phyloP scores from a whole-genome alignment of 2,329 filamentous ascomycete genomes.

The Amauroascus verrucosus region DNA sequence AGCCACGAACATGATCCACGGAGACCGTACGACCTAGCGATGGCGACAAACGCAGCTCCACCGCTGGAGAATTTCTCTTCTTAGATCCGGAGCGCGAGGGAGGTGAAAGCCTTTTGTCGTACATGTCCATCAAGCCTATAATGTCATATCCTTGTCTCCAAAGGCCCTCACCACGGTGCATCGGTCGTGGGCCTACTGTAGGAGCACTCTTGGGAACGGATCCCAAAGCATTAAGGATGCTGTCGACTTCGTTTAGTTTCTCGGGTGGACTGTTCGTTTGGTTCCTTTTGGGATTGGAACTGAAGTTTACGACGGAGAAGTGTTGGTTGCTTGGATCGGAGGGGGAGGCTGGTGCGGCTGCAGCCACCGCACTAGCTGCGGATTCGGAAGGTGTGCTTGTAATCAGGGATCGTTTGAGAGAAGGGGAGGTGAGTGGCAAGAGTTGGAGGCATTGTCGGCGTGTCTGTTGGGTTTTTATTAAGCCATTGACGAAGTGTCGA shows the following conservation, averaged over 20 bases:
- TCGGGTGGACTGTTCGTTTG: background rate
- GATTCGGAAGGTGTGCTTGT: constrained; percentile 4
- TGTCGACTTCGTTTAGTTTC: constrained; percentile 7
- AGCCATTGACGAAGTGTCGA: constrained; percentile 14
- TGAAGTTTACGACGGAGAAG: background rate
- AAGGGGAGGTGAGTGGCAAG: background rate
- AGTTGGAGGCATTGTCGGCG: background rate
- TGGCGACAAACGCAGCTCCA: constrained; percentile 21
- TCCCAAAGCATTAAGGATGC: background rate
- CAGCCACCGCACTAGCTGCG: background rate
- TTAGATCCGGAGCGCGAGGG: background rate
- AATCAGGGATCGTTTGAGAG: background rate
- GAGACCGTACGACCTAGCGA: constrained; percentile 21
- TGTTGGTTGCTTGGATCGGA: background rate
- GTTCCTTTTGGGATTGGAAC: background rate
- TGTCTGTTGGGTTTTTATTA: background rate
- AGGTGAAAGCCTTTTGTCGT: background rate
- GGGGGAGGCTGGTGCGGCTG: background rate
- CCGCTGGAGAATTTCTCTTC: background rate
- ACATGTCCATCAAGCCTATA: constrained; percentile 1
- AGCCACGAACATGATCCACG: constrained; percentile 15
- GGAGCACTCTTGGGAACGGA: background rate
- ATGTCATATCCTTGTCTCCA: background rate
- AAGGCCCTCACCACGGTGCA: background rate
- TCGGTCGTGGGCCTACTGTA: background rate